Percentiles rank a stretch among this genome's conserved stretches.
phyloP scores from a whole-genome alignment of 352 stramenopile species.

The Blastocystis sp. region DNA sequence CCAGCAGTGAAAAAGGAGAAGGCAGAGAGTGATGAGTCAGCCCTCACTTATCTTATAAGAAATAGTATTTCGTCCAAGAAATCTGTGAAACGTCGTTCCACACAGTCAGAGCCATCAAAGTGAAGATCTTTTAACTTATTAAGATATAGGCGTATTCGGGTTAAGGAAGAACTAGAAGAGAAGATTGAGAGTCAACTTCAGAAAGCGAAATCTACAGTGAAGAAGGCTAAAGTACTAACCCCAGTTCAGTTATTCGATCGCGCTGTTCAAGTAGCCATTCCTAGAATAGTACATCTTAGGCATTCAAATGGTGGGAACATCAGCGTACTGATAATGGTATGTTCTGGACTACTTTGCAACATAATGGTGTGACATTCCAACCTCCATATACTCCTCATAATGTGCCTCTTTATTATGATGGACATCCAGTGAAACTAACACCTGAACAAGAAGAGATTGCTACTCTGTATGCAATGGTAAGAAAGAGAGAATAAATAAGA shows the following conservation, averaged over 20 bases:
- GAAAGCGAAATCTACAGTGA: conserved; percentile 50
- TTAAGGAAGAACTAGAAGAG: conserved; percentile 69
- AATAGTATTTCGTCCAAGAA: conserved; percentile 21
- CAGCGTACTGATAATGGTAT: conserved; percentile 70
- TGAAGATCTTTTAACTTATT: not conserved
- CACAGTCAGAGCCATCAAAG: not conserved
- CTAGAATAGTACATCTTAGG: conserved; percentile 90
- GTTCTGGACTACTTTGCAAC: conserved; percentile 97
- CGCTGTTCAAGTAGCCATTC: conserved; percentile 71
- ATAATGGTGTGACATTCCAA: conserved; percentile 95
- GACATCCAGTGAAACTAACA: conserved; percentile 86
- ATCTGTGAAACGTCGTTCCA: conserved; percentile 40
- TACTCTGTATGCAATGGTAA: conserved; percentile 73
- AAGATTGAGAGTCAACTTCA: conserved; percentile 67
- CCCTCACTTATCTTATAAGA: no score
- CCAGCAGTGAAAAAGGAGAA: conserved; percentile 64
- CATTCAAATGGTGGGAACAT: conserved; percentile 98
- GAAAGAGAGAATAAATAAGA: conserved; percentile 69
- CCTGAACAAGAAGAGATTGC: conserved; percentile 87
- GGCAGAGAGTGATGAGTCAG: conserved; percentile 62
- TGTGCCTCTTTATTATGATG: conserved; percentile 81
- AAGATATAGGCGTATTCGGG: not conserved
- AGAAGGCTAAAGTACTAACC: conserved; percentile 55
- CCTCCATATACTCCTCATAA: conserved; percentile 90
- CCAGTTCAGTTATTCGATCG: conserved; percentile 50